phyloP scores from a whole-genome alignment of 768 basidiomycete genomes.

The Agaricus bisporus region DNA sequence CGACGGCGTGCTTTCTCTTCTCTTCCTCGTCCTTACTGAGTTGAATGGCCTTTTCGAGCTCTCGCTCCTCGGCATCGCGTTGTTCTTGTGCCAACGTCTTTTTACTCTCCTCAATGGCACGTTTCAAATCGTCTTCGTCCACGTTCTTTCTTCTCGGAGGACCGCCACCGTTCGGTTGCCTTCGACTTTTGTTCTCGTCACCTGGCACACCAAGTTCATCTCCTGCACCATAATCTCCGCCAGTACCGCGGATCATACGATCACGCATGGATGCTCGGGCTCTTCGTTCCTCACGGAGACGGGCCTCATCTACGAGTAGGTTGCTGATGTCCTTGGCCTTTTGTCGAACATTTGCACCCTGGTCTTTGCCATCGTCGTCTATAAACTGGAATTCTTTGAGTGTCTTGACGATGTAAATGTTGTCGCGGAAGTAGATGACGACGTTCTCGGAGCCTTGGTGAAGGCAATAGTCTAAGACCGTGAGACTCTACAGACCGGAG shows the following conservation, averaged over 20 bases:
- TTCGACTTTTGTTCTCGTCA: conserved; percentile 40
- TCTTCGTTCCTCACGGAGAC: conserved; percentile 81
- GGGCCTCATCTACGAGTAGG: conserved; percentile 77
- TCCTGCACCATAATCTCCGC: conserved; percentile 28
- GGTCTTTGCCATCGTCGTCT: conserved; percentile 94
- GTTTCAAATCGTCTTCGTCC: conserved; percentile 79
- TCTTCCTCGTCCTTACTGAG: conserved; percentile 91
- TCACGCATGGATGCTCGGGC: conserved; percentile 89
- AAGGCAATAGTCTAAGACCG: conserved; percentile 90
- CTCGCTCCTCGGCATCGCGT: conserved; percentile 70
- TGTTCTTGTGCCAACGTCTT: conserved; percentile 65
- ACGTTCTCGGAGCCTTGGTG: conserved; percentile 98
- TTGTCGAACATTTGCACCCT: conserved; percentile 95
- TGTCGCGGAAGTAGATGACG: conserved; percentile 96
- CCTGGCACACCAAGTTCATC: conserved; percentile 12
- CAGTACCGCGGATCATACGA: conserved; percentile 73
- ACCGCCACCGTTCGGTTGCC: conserved; percentile 20
- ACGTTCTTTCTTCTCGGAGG: conserved; percentile 28
- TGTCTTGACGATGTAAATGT: conserved; percentile 96
- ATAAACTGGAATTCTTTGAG: conserved; percentile 97
- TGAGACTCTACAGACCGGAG: conserved; percentile 56
- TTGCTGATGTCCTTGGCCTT: conserved; percentile 99
- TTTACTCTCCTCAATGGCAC: conserved; percentile 91
- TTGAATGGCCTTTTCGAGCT: conserved; percentile 74
- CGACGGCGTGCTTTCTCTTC: conserved; percentile 60